Base-by-base conservation (phyloP, 2,329 filamentous ascomycete species). In the Pyricularia sp. region DNA sequence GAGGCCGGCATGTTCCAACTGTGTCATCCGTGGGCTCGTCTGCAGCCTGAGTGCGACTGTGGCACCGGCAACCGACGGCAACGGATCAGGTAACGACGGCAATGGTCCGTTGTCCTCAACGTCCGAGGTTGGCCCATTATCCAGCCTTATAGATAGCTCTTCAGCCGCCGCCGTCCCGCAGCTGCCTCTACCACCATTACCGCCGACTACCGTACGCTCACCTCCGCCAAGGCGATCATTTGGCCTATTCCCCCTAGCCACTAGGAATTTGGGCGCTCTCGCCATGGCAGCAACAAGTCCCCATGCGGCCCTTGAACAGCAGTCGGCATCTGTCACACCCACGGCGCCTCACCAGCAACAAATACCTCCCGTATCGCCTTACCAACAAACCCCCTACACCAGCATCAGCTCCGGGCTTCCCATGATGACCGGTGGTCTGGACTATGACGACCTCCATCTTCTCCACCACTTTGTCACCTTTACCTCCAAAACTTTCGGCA, bases 401-500 rank as follows among this genome's bases (percentile, higher is more conserved):
- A 55, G 66, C 28, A 58, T 50, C 50, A 55, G 66, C 12, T 14
- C 5, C 23, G 66, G 25, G 26, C 59, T 63, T 17, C 59, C 42
- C 26, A 25, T 42, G 33, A 55, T 30, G 17, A 31, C 55, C 12
- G 42, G 30, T 31, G 30, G 58, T 31, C 58, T 70, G 14, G 64
- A 69, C 50, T 50, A 68, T 17, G 58, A 42, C 12, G 82, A 86
- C 64, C 77, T 86, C 10, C 83, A 86, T 71, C 78, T 87, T 1
- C 76, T 87, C 7, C 83, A 86, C 72, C 83, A 86, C 74, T 86
- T 80, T 71, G 80, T 79, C 64, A 82, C 80, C 0, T 80, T 79
- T 11, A 86, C 84, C 0, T 80, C 79, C 67, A 76, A 78, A n/a
- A 85, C 83, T 0, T 74, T 86, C 3, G 79, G 80, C 4, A 76